A percentile compares a stretch with the other conserved stretches of the same genome.
phyloP scores from a whole-genome alignment of 257 asterid species.

The Forsythia suspensa region DNA sequence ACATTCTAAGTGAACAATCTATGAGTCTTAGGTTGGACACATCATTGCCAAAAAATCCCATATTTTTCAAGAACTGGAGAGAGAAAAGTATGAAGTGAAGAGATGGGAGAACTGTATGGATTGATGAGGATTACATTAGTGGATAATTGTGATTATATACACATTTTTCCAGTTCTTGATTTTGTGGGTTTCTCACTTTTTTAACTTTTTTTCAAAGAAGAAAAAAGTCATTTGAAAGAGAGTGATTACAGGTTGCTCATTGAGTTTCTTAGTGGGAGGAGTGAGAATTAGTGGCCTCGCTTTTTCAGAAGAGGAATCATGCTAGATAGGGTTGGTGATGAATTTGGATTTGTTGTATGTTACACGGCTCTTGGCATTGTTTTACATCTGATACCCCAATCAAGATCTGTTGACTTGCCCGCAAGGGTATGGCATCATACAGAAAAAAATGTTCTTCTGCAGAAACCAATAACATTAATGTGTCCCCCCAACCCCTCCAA shows the following conservation, averaged over 20 bases:
- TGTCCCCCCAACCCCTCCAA: neutral
- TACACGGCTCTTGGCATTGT: neutral
- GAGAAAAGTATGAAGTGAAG: neutral
- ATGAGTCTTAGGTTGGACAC: conserved; percentile 45
- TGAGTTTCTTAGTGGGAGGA: conserved; percentile 28
- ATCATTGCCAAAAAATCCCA: conserved; percentile 45
- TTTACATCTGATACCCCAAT: neutral
- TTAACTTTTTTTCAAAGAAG: neutral
- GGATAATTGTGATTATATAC: neutral
- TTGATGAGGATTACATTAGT: neutral
- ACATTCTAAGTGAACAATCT: conserved; percentile 66
- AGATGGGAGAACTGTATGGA: neutral
- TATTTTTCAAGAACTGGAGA: neutral
- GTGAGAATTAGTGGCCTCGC: conserved; percentile 33
- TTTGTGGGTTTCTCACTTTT: neutral
- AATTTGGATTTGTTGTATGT: neutral
- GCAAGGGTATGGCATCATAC: neutral
- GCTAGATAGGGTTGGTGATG: conserved; percentile 15
- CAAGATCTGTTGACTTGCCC: neutral
- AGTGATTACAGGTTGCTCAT: conserved; percentile 12
- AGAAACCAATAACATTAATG: neutral
- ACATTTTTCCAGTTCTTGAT: neutral
- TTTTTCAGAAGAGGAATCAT: conserved; percentile 36
- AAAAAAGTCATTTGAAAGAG: neutral
- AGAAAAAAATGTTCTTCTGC: neutral